Evolutionary conservation across 176 grass and related monocot species (phyloP).

Genomic region (Juncus inflexus): DNA sequence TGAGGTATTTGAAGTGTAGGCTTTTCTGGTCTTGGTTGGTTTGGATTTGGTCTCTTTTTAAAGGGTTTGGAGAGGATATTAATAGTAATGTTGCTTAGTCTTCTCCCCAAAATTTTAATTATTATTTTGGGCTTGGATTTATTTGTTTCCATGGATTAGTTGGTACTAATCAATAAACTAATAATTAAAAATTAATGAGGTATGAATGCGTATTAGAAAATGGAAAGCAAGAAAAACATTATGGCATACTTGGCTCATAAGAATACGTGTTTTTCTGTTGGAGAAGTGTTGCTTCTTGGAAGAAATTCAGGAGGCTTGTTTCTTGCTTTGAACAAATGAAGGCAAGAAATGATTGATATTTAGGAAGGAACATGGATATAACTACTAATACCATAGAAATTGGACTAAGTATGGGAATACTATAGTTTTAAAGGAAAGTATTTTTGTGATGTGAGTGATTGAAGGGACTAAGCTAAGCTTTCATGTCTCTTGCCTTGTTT

Average conservation of each 20-base stretch:
- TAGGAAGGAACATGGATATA: no score
- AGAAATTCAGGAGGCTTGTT: background rate
- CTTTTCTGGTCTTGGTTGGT: background rate
- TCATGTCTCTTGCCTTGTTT: no score
- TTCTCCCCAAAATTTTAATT: conserved; percentile 12
- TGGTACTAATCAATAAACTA: no score
- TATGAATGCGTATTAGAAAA: no score
- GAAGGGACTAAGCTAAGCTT: no score
- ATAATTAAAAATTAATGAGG: no score
- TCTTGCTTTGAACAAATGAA: background rate
- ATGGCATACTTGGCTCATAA: no score
- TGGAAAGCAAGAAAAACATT: no score
- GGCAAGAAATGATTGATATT: background rate
- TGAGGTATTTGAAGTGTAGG: background rate
- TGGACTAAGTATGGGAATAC: no score
- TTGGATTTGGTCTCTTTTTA: conserved; percentile 1
- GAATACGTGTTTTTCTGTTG: background rate
- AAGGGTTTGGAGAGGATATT: conserved; percentile 11
- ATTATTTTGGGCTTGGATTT: conserved; percentile 15
- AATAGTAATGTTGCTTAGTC: conserved; percentile 8
- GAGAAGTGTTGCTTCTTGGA: conserved; percentile 15
- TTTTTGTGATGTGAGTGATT: no score
- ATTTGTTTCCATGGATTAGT: conserved; percentile 11
- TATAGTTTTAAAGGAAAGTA: no score
- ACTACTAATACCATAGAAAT: no score